Evolutionary conservation across 768 basidiomycete genomes (phyloP), one percentile per base, ranked within the genome.

Genomic region (Podaxis sp.): DNA sequence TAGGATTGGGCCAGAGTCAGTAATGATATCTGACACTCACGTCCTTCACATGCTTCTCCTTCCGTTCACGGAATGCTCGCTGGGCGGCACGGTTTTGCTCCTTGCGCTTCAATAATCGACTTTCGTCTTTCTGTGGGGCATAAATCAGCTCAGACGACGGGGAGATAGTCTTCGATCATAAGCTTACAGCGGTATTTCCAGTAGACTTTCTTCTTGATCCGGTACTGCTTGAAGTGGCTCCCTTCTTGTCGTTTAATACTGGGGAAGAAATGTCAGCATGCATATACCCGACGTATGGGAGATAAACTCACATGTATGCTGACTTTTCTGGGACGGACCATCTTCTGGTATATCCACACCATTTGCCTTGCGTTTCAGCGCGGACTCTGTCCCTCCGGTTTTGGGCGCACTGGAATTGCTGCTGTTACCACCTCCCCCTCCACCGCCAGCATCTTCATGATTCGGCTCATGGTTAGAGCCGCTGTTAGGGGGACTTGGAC

Each of bases 71-170:
- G 79, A 99, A 99, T 1, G 96, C 96, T 56, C 96, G 87, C 74
- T 99, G 97, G 5, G 96, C 96, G 2, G 95, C 94, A 58, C 96
- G 82, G 67, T 99, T 99, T 75, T 98, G 96, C 67, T 98, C 92
- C 76, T 98, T 98, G 63, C 96, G 87, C 70, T 96, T 95, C 64
- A 91, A 63, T 4, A 93, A 74, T 23, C 91, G 83, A 4, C 80
- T 73, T 67, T 93, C 91, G 65, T 95, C 92, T 74, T 91, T 79
- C 36, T 69, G 66, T 76, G 50, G 48, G 6, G 7, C 13, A 46
- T 44, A 21, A 2, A 28, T 46, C 9, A 42, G 16, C 59, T 59
- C n/a, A 28, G 37, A 35, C 18, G 13, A 25, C 46, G 55, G 42
- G 51, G 53, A 55, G 36, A 40, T 59, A 21, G 53, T 37, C 38